Percentiles rank a stretch among this genome's conserved stretches.
phyloP scores from a whole-genome alignment of 148 eudicot species.

The Rhododendron molle region DNA sequence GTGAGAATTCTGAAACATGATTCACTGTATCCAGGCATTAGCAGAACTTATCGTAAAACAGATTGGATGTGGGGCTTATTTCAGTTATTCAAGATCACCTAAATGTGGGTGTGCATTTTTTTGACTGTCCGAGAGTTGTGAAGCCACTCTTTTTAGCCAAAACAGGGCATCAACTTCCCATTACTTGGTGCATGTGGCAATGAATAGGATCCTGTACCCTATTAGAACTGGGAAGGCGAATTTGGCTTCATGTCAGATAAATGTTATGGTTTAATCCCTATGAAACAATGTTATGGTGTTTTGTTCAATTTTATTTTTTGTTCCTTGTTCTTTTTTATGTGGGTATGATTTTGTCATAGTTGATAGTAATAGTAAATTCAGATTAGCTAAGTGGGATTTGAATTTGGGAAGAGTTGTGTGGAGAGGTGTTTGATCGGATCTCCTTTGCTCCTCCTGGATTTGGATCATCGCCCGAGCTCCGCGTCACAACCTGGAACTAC shows the following conservation, averaged over 20 bases:
- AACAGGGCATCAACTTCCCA: neutral
- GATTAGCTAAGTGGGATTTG: neutral
- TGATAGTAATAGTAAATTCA: neutral
- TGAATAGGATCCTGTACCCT: neutral
- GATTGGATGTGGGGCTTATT: neutral
- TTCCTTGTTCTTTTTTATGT: no score
- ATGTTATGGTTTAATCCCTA: neutral
- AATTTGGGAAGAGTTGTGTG: neutral
- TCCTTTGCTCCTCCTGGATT: no score
- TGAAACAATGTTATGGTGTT: neutral
- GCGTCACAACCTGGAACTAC: no score
- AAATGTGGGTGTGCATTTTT: neutral
- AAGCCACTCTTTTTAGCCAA: neutral
- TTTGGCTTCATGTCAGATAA: neutral
- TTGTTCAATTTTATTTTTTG: neutral
- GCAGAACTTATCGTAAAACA: neutral
- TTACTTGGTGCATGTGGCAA: neutral
- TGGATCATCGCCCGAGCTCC: no score
- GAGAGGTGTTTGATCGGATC: no score
- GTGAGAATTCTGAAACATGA: conserved; percentile 6
- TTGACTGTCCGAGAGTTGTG: neutral
- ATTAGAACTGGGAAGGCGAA: neutral
- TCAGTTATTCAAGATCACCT: neutral
- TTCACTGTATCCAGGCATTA: neutral
- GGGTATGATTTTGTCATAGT: neutral